These are phyloP conservation scores for Russula lepida DNA, from an alignment of 768 basidiomycete genomes.

Conservation along the genomic window DNA sequence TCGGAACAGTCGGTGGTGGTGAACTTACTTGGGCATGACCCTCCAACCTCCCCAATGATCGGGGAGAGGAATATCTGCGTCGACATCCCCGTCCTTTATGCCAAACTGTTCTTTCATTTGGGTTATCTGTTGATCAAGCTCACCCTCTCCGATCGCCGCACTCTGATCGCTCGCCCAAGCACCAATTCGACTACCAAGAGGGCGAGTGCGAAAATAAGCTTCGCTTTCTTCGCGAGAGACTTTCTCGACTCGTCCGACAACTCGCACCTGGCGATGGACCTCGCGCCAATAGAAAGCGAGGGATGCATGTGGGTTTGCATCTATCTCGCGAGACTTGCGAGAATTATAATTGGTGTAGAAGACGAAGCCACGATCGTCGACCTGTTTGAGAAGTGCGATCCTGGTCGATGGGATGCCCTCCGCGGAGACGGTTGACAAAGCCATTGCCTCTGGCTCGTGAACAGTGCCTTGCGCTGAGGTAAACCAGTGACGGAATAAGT, in stretches of 20 bases:
- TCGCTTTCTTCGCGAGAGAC: constrained; percentile 63
- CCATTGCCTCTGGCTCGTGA: constrained; percentile 85
- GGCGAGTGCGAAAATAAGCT: constrained; percentile 76
- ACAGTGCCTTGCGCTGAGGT: constrained; percentile 56
- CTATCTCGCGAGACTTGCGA: constrained; percentile 79
- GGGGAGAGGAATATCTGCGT: constrained; percentile 61
- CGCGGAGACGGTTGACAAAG: constrained; percentile 63
- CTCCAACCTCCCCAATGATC: constrained; percentile 98
- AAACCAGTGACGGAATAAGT: constrained; percentile 87
- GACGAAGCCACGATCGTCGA: constrained; percentile 83
- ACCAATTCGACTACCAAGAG: constrained; percentile 76
- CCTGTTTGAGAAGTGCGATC: constrained; percentile 85
- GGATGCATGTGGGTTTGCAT: constrained; percentile 68
- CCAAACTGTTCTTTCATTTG: constrained; percentile 51
- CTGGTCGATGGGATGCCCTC: constrained; percentile 78
- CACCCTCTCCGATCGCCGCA: constrained; percentile 61
- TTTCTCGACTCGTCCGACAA: constrained; percentile 80
- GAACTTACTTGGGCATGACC: constrained; percentile 74
- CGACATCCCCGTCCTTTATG: constrained; percentile 32
- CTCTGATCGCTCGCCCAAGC: constrained; percentile 95
- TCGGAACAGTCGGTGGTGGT: not conserved
- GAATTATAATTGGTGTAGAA: constrained; percentile 98
- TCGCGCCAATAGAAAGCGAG: constrained; percentile 91
- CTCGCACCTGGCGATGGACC: constrained; percentile 68
- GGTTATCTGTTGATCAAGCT: constrained; percentile 53